A percentile compares a stretch with the other conserved stretches of the same genome.
phyloP scores from a whole-genome alignment of 371 early-diverging fungal genomes.

The Mucor irregularis region DNA sequence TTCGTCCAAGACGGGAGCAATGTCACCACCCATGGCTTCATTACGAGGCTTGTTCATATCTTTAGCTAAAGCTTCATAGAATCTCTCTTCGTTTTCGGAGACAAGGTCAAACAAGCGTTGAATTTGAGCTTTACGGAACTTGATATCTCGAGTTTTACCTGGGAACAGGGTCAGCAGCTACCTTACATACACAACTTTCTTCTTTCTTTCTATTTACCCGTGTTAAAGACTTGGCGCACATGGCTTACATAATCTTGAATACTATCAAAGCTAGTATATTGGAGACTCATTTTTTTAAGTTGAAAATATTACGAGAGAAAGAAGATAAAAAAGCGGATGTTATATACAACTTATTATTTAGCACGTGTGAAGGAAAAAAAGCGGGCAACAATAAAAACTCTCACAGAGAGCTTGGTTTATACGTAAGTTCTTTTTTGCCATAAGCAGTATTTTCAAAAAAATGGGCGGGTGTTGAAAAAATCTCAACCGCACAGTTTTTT shows the following conservation, averaged over 20 bases:
- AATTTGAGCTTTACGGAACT: conserved; percentile 72
- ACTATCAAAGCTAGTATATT: conserved; percentile 34
- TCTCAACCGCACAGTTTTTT: too few relatives aligned
- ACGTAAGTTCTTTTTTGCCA: too few relatives aligned
- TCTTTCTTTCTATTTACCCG: conserved; percentile 30
- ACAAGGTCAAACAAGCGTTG: conserved; percentile 63
- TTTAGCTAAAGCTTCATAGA: conserved; percentile 60
- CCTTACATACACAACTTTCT: too few relatives aligned
- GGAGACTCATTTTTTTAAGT: neutral
- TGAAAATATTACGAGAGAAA: conserved; percentile 1
- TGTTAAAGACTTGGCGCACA: conserved; percentile 33
- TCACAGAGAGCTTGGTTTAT: too few relatives aligned
- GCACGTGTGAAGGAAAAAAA: too few relatives aligned
- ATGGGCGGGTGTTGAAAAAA: too few relatives aligned
- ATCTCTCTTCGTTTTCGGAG: conserved; percentile 62
- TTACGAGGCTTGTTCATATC: conserved; percentile 70
- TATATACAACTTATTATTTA: too few relatives aligned
- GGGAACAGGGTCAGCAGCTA: too few relatives aligned
- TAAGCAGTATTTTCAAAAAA: too few relatives aligned
- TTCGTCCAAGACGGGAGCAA: conserved; percentile 60
- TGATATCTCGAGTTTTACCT: conserved; percentile 50
- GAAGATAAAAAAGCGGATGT: neutral
- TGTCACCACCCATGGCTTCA: conserved; percentile 62
- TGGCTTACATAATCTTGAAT: conserved; percentile 39
- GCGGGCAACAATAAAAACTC: too few relatives aligned